Base-by-base conservation (phyloP, 2,329 filamentous ascomycete species). In the Penicillium sp. region DNA sequence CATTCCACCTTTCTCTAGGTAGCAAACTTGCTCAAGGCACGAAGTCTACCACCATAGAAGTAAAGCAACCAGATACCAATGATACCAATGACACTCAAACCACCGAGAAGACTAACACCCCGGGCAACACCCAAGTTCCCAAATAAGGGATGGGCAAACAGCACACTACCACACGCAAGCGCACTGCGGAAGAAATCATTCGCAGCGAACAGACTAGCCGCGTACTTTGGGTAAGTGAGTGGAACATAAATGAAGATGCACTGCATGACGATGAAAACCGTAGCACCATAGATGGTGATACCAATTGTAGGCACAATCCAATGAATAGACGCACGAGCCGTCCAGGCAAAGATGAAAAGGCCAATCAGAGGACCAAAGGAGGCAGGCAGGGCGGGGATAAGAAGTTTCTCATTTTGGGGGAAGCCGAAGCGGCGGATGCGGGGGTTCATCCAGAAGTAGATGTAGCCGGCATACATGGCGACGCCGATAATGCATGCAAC, bases 401-500 rank as follows among this genome's bases (percentile, higher is more conserved):
- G 78, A 16, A 82, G 76, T n/a, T 69, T 69, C 67, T 86, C 84
- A 58, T 82, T 81, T 14, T 73, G 70, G 3, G 79, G 78, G 61
- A 81, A 77, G 55, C 82, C 82, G 55, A 73, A 72, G 50, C 73
- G 75, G 26, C 61, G 61, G 65, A 84, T 81, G 56, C 80, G 77
- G 1, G 78, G 81, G 60, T 80, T 77, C 65, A 83, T 69, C 68
- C 78, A 79, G 64, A 73, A 81, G 70, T 78, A 75, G 37, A 84
- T 73, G 71, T 84, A 86, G 45, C 72, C 64, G 55, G 70, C 67
- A 71, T 84, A 86, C 43, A 76, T 56, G 44, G 64, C 71, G 37
- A 83, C 73, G 37, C 79, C 82, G 53, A 86, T 66, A 7, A 83
- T 55, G 64, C 81, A 84, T 10, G 82, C 76, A n/a, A 86, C 78